A percentile compares a stretch with the other conserved stretches of the same genome.
Evolutionary conservation across 768 basidiomycete genomes (phyloP).

Genomic region (Macrocybe gigantea): DNA sequence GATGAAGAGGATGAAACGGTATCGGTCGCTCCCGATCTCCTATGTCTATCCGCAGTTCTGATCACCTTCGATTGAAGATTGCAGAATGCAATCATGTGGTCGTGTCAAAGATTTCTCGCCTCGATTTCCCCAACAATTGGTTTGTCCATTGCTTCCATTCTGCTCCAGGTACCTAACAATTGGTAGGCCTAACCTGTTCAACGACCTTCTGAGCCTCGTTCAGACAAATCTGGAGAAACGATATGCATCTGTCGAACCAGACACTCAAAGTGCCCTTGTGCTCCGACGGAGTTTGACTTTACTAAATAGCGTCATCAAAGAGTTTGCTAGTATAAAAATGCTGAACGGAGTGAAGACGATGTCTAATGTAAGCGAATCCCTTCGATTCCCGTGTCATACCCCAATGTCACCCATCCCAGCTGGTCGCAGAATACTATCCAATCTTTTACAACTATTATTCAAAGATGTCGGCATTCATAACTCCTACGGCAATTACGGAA

Average conservation of each 20-base stretch:
- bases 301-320: constrained; percentile 63
- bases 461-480: constrained; percentile 38
- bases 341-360: constrained; percentile 60
- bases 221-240: constrained; percentile 46
- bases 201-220: constrained; percentile 49
- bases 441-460: constrained; percentile 61
- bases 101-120: constrained; percentile 69
- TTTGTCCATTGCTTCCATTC: constrained; percentile 20
- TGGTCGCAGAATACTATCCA: constrained; percentile 46
- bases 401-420: constrained; percentile 24
- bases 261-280: constrained; percentile 38
- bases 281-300: constrained; percentile 60
- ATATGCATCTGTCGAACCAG: constrained; percentile 32
- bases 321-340: constrained; percentile 67
- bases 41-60: constrained; percentile 4
- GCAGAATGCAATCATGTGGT: constrained; percentile 73
- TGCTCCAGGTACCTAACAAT: not conserved
- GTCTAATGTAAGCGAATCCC: constrained; percentile 40
- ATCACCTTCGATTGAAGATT: constrained; percentile 40
- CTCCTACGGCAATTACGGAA: not conserved
- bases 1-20: constrained; percentile 79
- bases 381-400: not conserved
- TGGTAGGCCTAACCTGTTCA: constrained; percentile 54
- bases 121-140: constrained; percentile 75
- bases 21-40: constrained; percentile 12